A percentile compares a stretch with the other conserved stretches of the same genome.
phyloP scores from a whole-genome alignment of 1,284 basidiomycete species.

The Neolentinus lepideus region DNA sequence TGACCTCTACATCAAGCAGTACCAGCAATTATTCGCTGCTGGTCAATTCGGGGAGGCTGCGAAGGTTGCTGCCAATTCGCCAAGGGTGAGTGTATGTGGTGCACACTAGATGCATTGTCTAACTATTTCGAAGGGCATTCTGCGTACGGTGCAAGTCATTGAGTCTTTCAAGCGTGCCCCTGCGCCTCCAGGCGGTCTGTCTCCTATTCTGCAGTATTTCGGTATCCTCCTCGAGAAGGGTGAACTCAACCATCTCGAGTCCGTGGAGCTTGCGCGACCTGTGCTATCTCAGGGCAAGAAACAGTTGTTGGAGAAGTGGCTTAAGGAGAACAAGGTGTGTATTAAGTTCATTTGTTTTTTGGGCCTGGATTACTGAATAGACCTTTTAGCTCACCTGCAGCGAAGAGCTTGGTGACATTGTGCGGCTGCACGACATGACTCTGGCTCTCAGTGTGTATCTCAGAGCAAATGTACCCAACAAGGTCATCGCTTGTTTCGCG shows the following conservation, averaged over 20 bases:
- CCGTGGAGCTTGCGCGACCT: conserved; percentile 92
- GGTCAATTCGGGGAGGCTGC: conserved; percentile 96
- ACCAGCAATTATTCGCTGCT: conserved; percentile 86
- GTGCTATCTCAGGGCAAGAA: conserved; percentile 97
- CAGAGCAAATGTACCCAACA: conserved; percentile 97
- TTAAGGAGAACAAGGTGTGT: conserved; percentile 96
- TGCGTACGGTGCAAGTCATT: conserved; percentile 93
- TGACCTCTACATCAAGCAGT: conserved; percentile 95
- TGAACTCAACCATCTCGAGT: conserved; percentile 95
- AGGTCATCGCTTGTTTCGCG: conserved; percentile 98
- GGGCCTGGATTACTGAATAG: conserved; percentile 5
- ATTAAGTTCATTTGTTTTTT: background rate
- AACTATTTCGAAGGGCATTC: too few relatives aligned
- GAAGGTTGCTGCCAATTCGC: conserved; percentile 97
- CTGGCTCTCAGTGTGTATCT: conserved; percentile 98
- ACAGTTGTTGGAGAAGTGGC: conserved; percentile 97
- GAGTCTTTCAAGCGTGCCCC: conserved; percentile 98
- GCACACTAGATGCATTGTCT: too few relatives aligned
- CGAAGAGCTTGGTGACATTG: conserved; percentile 98
- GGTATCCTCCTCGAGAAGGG: conserved; percentile 97
- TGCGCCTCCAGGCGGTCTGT: conserved; percentile 83
- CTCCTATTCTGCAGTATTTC: conserved; percentile 98
- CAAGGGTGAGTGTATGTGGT: conserved; percentile 68
- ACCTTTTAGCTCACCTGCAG: conserved; percentile 82
- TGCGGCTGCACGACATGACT: conserved; percentile 94